Conservation (phyloP, 768 basidiomycete species). For the Termitomyces sp. region DNA sequence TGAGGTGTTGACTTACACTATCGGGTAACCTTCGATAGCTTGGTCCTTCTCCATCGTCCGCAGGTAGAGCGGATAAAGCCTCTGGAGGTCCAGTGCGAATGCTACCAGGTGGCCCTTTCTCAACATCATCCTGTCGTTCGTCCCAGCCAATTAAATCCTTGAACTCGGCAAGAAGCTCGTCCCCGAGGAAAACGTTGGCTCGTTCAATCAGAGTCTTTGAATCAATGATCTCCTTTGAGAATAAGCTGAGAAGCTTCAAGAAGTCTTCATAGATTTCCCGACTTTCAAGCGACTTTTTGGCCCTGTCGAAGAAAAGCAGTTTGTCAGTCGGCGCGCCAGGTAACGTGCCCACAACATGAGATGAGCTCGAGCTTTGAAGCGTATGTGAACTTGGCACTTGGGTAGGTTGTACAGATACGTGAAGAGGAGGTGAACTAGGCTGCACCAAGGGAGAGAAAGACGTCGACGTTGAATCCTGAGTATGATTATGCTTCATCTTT, state of each 20-base stretch:
- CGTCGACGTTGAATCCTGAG: constrained; percentile 50
- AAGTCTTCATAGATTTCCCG: constrained; percentile 88
- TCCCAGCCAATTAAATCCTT: constrained; percentile 83
- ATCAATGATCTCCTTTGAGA: constrained; percentile 89
- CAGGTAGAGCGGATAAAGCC: constrained; percentile 69
- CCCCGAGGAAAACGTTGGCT: constrained; percentile 76
- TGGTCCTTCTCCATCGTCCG: constrained; percentile 84
- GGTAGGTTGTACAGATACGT: constrained; percentile 15
- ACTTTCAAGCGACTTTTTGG: constrained; percentile 73
- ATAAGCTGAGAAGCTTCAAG: constrained; percentile 86
- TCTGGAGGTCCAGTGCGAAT: constrained; percentile 74
- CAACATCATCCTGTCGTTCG: constrained; percentile 50
- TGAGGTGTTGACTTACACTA: constrained; percentile 53
- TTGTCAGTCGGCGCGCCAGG: constrained; percentile 55
- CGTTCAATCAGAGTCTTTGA: constrained; percentile 74
- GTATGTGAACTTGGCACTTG: constrained; percentile 15
- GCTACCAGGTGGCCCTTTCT: constrained; percentile 73
- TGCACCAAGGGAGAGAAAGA: constrained; percentile 44
- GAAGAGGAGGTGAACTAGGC: constrained; percentile 37
- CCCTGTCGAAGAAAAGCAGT: constrained; percentile 90
- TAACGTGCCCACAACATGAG: constrained; percentile 25
- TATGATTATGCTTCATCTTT: constrained; percentile 58
- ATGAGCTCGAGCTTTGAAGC: constrained; percentile 17
- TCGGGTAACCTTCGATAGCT: constrained; percentile 90
- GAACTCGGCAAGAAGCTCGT: constrained; percentile 79